Conservation (phyloP, 192 early-diverging fungal species). For the Backusella mclennaniae region DNA sequence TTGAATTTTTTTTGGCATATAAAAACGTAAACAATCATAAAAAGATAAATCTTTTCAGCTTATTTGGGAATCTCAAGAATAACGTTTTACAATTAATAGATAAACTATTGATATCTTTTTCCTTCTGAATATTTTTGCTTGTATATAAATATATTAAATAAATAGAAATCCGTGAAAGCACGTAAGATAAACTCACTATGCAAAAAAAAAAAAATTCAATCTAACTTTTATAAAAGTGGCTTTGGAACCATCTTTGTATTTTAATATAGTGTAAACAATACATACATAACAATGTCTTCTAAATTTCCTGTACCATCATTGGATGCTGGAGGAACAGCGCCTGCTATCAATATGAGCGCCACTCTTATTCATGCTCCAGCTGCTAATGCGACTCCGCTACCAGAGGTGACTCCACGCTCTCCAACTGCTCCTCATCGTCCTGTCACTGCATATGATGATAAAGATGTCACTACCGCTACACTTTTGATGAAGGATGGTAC, state of each 20-base stretch:
- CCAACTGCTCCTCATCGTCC: conserved; percentile 39
- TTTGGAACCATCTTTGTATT: background rate
- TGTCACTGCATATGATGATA: conserved; percentile 34
- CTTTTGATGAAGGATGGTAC: conserved; percentile 86
- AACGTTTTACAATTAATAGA: background rate
- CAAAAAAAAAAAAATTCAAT: background rate
- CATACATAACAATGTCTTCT: background rate
- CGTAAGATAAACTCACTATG: background rate
- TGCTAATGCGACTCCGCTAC: conserved; percentile 27
- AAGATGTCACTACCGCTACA: conserved; percentile 53
- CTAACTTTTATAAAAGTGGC: background rate
- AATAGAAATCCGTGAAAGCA: background rate
- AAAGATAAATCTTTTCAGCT: conserved; percentile 13
- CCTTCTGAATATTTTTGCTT: background rate
- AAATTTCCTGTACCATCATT: conserved; percentile 20
- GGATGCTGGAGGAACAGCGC: conserved; percentile 23
- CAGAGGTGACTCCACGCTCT: conserved; percentile 26
- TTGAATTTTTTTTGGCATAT: background rate
- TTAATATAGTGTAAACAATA: background rate
- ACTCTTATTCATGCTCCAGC: conserved; percentile 32
- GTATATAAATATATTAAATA: background rate
- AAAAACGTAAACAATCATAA: background rate
- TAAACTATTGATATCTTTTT: background rate
- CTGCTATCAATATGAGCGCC: background rate
- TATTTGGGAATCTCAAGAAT: conserved; percentile 17